phyloP scores from a whole-genome alignment of 257 asterid species.

The Solanum sparsipilum region DNA sequence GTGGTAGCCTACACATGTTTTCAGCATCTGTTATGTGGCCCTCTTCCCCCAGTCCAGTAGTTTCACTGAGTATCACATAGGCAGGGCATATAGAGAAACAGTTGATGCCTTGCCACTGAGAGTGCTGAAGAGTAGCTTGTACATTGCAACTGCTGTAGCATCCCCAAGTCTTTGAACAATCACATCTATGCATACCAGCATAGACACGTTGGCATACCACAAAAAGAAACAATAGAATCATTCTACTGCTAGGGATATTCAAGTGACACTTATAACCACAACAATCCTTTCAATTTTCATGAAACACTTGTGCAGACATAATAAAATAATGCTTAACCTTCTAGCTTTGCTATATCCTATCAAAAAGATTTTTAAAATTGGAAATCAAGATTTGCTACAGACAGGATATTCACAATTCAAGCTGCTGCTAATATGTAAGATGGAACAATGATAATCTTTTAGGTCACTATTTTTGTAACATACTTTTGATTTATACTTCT shows the following conservation, averaged over 20 bases:
- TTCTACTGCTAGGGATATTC: background rate
- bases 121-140: slow-evolving; percentile 62
- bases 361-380: background rate
- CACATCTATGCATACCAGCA: slow-evolving; percentile 90
- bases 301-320: background rate
- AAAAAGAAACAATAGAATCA: background rate
- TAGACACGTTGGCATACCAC: background rate
- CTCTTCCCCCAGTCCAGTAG: too few relatives aligned
- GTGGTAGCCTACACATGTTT: too few relatives aligned
- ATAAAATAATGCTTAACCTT: background rate
- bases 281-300: background rate
- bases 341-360: background rate
- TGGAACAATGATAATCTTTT: background rate
- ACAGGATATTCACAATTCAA: background rate
- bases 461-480: too few relatives aligned
- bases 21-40: too few relatives aligned
- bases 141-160: slow-evolving; percentile 95
- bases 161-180: slow-evolving; percentile 95
- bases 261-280: background rate
- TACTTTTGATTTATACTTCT: slow-evolving; percentile 97
- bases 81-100: slow-evolving; percentile 61
- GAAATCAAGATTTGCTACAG: background rate
- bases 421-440: background rate
- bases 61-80: too few relatives aligned
- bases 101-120: slow-evolving; percentile 48